Conservation (phyloP, 805 yeast genomes). For the Schizosaccharomyces osmophilus region DNA sequence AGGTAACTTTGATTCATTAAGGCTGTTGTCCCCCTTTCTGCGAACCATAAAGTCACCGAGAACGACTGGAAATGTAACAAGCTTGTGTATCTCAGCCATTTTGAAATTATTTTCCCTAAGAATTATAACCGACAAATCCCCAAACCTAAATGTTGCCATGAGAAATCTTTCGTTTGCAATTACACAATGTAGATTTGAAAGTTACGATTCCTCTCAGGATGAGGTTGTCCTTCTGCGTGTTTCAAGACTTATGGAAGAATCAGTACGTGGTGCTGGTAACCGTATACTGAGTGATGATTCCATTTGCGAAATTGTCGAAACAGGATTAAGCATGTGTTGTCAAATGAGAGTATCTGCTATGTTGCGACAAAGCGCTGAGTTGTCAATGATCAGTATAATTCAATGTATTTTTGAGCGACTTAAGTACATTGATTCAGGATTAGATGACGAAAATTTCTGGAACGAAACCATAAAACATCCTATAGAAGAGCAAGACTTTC, state of each 20-base stretch:
- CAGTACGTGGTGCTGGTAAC: slow-evolving; percentile 42
- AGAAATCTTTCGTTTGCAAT: slow-evolving; percentile 48
- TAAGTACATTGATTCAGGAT: slow-evolving; percentile 20
- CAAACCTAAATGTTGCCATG: slow-evolving; percentile 31
- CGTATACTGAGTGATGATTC: slow-evolving; percentile 52
- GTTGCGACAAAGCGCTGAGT: slow-evolving; percentile 67
- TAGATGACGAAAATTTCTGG: not conserved
- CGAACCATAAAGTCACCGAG: slow-evolving; percentile 60
- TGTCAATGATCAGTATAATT: slow-evolving; percentile 48
- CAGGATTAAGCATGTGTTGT: slow-evolving; percentile 75
- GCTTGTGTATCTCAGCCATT: slow-evolving; percentile 52
- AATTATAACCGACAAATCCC: slow-evolving; percentile 31
- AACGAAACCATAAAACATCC: not conserved
- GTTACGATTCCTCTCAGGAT: slow-evolving; percentile 75
- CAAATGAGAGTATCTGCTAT: slow-evolving; percentile 81
- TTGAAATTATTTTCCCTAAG: slow-evolving; percentile 48
- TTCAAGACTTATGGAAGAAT: slow-evolving; percentile 41
- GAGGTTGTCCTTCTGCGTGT: slow-evolving; percentile 77
- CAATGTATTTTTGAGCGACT: slow-evolving; percentile 41
- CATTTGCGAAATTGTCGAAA: slow-evolving; percentile 69
- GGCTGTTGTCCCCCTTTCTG: slow-evolving; percentile 67
- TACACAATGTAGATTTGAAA: slow-evolving; percentile 88
- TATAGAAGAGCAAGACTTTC: not conserved
- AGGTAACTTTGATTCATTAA: slow-evolving; percentile 38
- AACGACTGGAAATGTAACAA: slow-evolving; percentile 68